A percentile compares a stretch with the other conserved stretches of the same genome.
These are phyloP conservation scores for Coccinonectria pachysandricola DNA, from an alignment of 2,329 filamentous ascomycete species.

Conservation along the genomic window DNA sequence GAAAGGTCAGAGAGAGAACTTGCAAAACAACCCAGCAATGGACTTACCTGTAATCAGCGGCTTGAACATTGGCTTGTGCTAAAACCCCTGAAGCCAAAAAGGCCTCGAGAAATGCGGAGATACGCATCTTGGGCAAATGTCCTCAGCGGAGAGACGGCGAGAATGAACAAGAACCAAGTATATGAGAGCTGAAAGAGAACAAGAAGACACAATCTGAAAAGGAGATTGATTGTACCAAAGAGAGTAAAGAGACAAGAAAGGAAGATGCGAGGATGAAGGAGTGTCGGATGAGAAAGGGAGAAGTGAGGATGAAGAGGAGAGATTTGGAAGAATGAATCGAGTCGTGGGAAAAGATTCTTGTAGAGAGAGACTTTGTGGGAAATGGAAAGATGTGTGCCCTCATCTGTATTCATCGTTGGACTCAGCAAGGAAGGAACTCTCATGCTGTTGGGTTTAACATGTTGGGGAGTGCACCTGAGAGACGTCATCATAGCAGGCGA, in stretches of 20 bases:
- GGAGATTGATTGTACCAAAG: constrained; percentile 6
- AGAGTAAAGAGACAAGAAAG: constrained; percentile 6
- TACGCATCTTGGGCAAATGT: constrained; percentile 27
- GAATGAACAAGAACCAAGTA: neutral
- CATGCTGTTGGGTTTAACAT: too few relatives aligned
- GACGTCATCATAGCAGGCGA: too few relatives aligned
- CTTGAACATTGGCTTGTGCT: constrained; percentile 21
- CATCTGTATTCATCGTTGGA: too few relatives aligned
- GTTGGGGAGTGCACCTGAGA: too few relatives aligned
- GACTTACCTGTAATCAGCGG: constrained; percentile 24
- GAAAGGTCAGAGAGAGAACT: constrained; percentile 4
- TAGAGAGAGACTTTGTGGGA: constrained; percentile 2
- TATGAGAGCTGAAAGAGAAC: constrained; percentile 1
- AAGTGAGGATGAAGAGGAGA: constrained; percentile 9
- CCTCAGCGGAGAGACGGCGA: constrained; percentile 2
- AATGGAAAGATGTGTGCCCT: constrained; percentile 5
- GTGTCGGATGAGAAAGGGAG: constrained; percentile 6
- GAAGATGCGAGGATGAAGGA: constrained; percentile 6
- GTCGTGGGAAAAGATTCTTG: constrained; percentile 5
- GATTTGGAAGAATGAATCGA: constrained; percentile 6
- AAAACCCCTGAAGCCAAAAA: constrained; percentile 27
- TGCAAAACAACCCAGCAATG: neutral
- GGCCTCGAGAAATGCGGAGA: constrained; percentile 24
- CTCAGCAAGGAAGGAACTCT: too few relatives aligned
- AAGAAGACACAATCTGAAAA: constrained; percentile 1